Conservation (phyloP, 192 early-diverging fungal species). For the Backusella liffmaniae region DNA sequence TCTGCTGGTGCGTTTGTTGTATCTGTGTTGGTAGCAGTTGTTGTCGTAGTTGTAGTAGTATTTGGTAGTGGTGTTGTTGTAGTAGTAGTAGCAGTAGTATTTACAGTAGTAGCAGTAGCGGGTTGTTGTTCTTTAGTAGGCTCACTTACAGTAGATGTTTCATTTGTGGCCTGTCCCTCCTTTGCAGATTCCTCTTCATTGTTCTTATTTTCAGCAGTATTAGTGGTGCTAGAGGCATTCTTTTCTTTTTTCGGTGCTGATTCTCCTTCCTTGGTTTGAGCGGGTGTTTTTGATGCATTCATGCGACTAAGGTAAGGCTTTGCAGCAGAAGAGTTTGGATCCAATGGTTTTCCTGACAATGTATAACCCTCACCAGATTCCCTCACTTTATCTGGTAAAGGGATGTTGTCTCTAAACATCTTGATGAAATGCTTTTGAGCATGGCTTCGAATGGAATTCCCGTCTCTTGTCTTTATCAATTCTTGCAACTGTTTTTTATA, state of each 20-base stretch:
- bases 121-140: neutral
- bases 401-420: constrained; percentile 77
- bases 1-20: neutral
- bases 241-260: neutral
- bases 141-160: neutral
- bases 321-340: constrained; percentile 86
- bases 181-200: neutral
- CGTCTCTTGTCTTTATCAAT: constrained; percentile 75
- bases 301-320: constrained; percentile 67
- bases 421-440: constrained; percentile 94
- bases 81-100: neutral
- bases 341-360: constrained; percentile 80
- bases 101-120: neutral
- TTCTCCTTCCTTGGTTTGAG: neutral
- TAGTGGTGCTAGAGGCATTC: neutral
- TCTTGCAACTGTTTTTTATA: constrained; percentile 53
- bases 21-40: neutral
- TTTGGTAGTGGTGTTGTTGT: neutral
- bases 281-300: neutral
- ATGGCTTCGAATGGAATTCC: constrained; percentile 84
- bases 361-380: constrained; percentile 74
- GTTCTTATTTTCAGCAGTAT: neutral
- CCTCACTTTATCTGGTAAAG: constrained; percentile 79
- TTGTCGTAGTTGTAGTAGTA: neutral
- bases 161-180: neutral